Evolutionary conservation across 2,329 filamentous ascomycete genomes (phyloP), one percentile per base, ranked within the genome.

Genomic region (Rutstroemia sp.): DNA sequence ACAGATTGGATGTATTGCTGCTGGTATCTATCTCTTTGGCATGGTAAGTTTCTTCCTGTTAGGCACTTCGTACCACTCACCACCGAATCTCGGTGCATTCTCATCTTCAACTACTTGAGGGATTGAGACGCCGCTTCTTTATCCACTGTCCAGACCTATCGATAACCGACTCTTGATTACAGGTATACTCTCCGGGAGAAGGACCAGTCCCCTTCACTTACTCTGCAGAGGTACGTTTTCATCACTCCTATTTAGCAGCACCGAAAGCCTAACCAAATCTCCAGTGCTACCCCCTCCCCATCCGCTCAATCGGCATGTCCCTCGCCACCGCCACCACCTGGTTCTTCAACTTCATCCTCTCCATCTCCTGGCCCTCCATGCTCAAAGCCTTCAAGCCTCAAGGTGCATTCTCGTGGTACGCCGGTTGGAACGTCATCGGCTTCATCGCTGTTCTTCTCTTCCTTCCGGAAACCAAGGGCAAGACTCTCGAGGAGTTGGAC

Each of bases 11-110:
- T 68, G 81, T 0, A 77, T 86, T n/a, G 80, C 82, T 84, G 4
- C 86, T 86, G 57, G 73, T 86, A 59, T 87, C 81, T 70, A 66
- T 87, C n/a, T 88, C 87, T 60, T 80, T 16, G 44, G 44, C n/a
- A 17, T 44, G 30, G 30, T 34, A 34, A 34, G 30, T 34, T 34
- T 5, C 4, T 34, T 34, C 30, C 3, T 14, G 12, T 12, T 34
- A 2, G 1, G 1, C 4, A 12, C 30, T 34, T 4, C 9, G 30
- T 12, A 34, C 12, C 12, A 5, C 30, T 34, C 30, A 12, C 10
- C 4, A 5, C 3, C 5, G 30, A 5, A 12, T 34, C 9, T 34
- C 3, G 30, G 30, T 34, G 30, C 30, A 34, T 34, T 34, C 30
- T 34, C 30, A 12, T 12, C 9, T 12, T 12, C 30, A 34, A 5